phyloP scores from a whole-genome alignment of 176 grass and related monocot species.

The Microstegium vimineum region DNA sequence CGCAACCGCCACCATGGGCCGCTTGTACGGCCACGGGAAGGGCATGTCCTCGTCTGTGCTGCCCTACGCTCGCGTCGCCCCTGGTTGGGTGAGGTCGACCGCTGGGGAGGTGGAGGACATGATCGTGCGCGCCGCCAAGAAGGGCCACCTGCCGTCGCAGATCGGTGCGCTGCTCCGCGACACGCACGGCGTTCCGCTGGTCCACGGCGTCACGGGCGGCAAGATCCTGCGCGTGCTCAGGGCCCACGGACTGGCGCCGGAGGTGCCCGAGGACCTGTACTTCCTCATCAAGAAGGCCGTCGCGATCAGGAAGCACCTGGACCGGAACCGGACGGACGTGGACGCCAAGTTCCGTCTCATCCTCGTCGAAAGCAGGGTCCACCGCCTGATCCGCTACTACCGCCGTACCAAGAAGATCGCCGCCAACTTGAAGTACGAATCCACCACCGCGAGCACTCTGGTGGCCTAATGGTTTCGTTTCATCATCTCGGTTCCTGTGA shows the following conservation, averaged over 20 bases:
- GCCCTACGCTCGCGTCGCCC: conserved; percentile 48
- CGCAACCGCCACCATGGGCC: conserved; percentile 52
- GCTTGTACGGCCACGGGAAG: conserved; percentile 80
- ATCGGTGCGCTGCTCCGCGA: conserved; percentile 32
- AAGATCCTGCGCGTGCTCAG: conserved; percentile 83
- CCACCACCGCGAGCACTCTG: conserved; percentile 33
- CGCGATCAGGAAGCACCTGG: conserved; percentile 79
- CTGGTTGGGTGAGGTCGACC: conserved; percentile 50
- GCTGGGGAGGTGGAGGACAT: conserved; percentile 25
- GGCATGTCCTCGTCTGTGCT: conserved; percentile 70
- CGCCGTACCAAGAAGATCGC: conserved; percentile 72
- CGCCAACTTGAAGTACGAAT: conserved; percentile 41
- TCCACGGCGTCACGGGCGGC: conserved; percentile 45
- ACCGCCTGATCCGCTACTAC: conserved; percentile 77
- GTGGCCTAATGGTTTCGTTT: conserved; percentile 19
- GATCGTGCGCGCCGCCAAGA: conserved; percentile 42
- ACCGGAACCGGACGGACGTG: conserved; percentile 76
- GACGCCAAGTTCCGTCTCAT: conserved; percentile 81
- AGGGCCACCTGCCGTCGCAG: conserved; percentile 45
- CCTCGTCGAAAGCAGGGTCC: conserved; percentile 80
- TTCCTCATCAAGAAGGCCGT: conserved; percentile 86
- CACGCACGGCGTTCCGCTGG: conserved; percentile 30
- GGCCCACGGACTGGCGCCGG: conserved; percentile 53
- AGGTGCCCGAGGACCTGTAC: conserved; percentile 82
- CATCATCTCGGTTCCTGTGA: no score